These are phyloP conservation scores for Penicillium sp. DNA, from an alignment of 2,329 filamentous ascomycete genomes.

Conservation along the genomic window DNA sequence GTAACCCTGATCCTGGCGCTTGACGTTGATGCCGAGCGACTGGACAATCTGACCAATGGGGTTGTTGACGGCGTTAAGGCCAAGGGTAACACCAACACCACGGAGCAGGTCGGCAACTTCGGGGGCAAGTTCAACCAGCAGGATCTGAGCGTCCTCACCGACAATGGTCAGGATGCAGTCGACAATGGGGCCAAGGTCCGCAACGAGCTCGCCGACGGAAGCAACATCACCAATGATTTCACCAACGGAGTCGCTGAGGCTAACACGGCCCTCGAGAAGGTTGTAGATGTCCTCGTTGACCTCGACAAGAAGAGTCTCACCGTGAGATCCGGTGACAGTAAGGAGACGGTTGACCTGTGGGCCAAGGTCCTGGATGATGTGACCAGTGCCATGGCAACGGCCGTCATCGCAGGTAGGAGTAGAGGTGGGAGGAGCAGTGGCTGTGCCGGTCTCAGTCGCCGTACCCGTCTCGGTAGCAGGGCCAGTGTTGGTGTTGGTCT, in stretches of 20 bases:
- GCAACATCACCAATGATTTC: conserved; percentile 21
- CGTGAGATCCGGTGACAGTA: conserved; percentile 35
- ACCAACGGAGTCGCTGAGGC: conserved; percentile 22
- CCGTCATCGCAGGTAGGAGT: conserved; percentile 19
- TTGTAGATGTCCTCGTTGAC: conserved; percentile 25
- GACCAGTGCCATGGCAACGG: conserved; percentile 30
- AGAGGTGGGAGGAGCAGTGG: not conserved
- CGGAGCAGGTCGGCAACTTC: conserved; percentile 25
- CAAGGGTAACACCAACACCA: conserved; percentile 23
- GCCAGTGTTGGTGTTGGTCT: not conserved
- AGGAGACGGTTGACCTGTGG: conserved; percentile 38
- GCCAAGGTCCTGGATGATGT: conserved; percentile 37
- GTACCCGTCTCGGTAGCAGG: not conserved
- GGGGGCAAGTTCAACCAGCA: conserved; percentile 31
- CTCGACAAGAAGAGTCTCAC: conserved; percentile 29
- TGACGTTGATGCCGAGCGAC: conserved; percentile 23
- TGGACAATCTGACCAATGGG: conserved; percentile 34
- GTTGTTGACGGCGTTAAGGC: conserved; percentile 28
- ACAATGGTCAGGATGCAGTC: conserved; percentile 32
- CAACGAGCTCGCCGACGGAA: conserved; percentile 26
- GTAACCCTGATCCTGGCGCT: conserved; percentile 16
- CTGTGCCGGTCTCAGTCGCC: not conserved
- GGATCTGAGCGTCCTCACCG: conserved; percentile 25
- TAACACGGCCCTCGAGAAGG: conserved; percentile 18
- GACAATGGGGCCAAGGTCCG: conserved; percentile 25